phyloP scores from a whole-genome alignment of 192 early-diverging fungal species.

The Chytriomyces sp. region DNA sequence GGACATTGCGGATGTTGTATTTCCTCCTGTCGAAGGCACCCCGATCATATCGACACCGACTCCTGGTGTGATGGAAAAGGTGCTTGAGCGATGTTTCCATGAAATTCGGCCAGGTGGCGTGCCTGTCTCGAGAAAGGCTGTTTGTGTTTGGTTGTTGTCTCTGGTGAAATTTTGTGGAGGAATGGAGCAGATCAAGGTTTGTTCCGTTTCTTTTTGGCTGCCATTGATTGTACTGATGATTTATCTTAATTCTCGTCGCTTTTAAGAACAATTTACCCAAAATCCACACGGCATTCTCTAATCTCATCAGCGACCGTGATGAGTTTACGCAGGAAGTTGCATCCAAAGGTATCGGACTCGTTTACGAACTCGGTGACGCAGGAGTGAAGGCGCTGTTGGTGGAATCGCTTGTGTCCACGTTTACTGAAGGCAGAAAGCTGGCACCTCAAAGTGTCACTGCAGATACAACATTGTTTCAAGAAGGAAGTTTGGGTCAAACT shows the following conservation, averaged over 20 bases:
- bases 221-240: background rate
- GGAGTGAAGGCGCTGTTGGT: constrained; percentile 72
- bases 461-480: constrained; percentile 77
- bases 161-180: constrained; percentile 74
- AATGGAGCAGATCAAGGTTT: constrained; percentile 38
- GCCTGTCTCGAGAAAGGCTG: constrained; percentile 67
- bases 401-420: constrained; percentile 72
- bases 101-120: constrained; percentile 58
- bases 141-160: constrained; percentile 80
- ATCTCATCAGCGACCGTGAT: constrained; percentile 81
- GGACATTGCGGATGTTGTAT: constrained; percentile 68
- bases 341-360: constrained; percentile 82
- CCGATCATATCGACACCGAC: constrained; percentile 3
- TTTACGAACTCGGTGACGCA: constrained; percentile 81
- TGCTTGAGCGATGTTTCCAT: constrained; percentile 62
- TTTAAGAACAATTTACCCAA: constrained; percentile 25
- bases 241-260: background rate
- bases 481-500: constrained; percentile 68
- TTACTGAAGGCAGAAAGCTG: constrained; percentile 70
- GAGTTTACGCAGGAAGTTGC: constrained; percentile 88
- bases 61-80: constrained; percentile 42
- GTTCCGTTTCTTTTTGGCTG: background rate
- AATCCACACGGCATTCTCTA: constrained; percentile 80
- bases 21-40: constrained; percentile 19
- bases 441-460: constrained; percentile 63